Conservation (phyloP, 441 rosid species). For the Manihot esculenta region DNA sequence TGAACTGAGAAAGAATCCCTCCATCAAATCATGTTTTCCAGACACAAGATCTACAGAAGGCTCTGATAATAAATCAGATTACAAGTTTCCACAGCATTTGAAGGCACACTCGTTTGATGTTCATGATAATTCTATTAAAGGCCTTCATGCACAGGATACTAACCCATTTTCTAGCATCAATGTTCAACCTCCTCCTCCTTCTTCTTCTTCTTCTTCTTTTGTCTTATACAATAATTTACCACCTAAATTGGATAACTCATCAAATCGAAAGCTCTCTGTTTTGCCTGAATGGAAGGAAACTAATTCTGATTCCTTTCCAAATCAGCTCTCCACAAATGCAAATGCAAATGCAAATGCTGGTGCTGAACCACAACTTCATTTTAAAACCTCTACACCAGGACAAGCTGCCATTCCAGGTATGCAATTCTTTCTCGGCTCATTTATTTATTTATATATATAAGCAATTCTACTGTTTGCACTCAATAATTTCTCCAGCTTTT, state of each 20-base stretch:
- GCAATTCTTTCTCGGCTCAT: neutral
- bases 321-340: neutral
- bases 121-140: neutral
- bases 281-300: neutral
- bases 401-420: conserved; percentile 7
- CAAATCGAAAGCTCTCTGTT: neutral
- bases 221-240: conserved; percentile 14
- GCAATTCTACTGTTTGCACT: no score
- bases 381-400: neutral
- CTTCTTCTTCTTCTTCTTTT: conserved; percentile 4
- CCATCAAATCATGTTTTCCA: conserved; percentile 21
- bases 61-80: neutral
- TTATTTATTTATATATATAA: no score
- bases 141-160: neutral
- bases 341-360: neutral
- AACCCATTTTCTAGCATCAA: neutral
- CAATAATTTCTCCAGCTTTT: no score
- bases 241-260: neutral
- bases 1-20: conserved; percentile 12
- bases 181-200: conserved; percentile 11
- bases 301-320: neutral
- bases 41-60: conserved; percentile 18
- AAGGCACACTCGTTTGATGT: neutral
- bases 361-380: neutral
- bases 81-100: neutral